A percentile compares a stretch with the other conserved stretches of the same genome.
These are phyloP conservation scores for Linum tenue DNA, from an alignment of 345 rosid species.

Conservation along the genomic window DNA sequence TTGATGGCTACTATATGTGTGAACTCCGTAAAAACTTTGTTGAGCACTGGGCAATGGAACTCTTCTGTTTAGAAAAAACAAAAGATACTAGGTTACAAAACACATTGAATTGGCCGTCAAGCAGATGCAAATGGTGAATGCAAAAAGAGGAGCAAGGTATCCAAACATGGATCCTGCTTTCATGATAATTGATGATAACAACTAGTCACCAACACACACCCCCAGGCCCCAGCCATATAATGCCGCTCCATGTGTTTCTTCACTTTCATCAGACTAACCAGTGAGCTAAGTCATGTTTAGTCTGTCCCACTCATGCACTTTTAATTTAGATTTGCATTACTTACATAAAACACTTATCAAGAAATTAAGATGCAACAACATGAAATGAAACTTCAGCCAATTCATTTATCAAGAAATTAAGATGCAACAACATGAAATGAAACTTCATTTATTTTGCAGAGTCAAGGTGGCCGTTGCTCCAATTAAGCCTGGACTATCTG, in stretches of 20 bases:
- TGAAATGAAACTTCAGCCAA: not conserved
- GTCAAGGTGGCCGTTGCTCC: not conserved
- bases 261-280: not conserved
- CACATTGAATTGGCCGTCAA: not conserved
- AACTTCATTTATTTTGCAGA: not conserved
- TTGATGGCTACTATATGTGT: constrained; percentile 87
- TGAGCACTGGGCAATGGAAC: constrained; percentile 79
- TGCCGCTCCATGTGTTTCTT: not conserved
- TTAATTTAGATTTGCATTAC: not conserved
- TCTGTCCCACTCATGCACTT: not conserved
- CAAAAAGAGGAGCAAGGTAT: not conserved
- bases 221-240: not conserved
- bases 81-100: not conserved
- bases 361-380: not conserved
- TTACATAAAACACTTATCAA: not conserved
- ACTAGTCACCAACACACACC: not conserved
- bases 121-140: not conserved
- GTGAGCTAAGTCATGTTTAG: no score
- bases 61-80: constrained; percentile 45
- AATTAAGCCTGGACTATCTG: not conserved
- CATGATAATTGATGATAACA: not conserved
- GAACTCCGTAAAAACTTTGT: constrained; percentile 87
- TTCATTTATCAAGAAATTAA: not conserved
- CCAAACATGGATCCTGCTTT: not conserved
- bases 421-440: not conserved